Evolutionary conservation across 2,329 filamentous ascomycete genomes (phyloP), one percentile per base, ranked within the genome.

Genomic region (Trichoderma citrinoviride): DNA sequence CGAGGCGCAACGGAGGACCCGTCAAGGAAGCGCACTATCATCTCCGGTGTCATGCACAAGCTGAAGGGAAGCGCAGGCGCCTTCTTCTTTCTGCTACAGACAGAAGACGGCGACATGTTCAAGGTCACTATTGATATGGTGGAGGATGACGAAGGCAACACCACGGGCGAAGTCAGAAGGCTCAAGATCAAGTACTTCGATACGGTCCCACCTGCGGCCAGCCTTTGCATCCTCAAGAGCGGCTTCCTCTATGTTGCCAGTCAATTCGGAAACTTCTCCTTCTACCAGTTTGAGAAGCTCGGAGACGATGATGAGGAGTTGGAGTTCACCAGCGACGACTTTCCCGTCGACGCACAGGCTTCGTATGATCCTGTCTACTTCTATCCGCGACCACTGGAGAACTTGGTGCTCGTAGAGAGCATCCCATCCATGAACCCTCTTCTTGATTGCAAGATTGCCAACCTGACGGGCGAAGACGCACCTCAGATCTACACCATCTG

Each of bases 171-270:
- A 73, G 93, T 98, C 2, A 86, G 86, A 71, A 85, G 88, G 65
- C 81, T 99, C 65, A 95, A 92, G 76, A 91, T 99, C 78, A 97
- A 97, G 76, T 99, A 98, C 77, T 99, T 98, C 71, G 95, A 99
- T 72, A 99, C 95, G 0, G 90, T 97, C 3, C 94, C 96, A 0
- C 83, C 96, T 43, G 92, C 93, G 0, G 89, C 91, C 0, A 96
- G 87, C 73, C 84, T 99, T 50, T 92, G 93, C 75, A 97, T 99
- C 70, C 78, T 99, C 70, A 97, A 97, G 79, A 97, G 93, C 69
- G 96, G 95, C 29, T 99, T 97, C 74, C 84, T 99, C 12, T 99
- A 95, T 73, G 90, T 94, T 61, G 92, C 93, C 7, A 92, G 91
- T 72, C 94, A 99, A 77, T 93, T 90, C 68, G 95, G 96, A 33